A percentile compares a stretch with the other conserved stretches of the same genome.
Evolutionary conservation across 129 eudicot species (phyloP).

Genomic region (Rutidosis leptorrhynchoides): DNA sequence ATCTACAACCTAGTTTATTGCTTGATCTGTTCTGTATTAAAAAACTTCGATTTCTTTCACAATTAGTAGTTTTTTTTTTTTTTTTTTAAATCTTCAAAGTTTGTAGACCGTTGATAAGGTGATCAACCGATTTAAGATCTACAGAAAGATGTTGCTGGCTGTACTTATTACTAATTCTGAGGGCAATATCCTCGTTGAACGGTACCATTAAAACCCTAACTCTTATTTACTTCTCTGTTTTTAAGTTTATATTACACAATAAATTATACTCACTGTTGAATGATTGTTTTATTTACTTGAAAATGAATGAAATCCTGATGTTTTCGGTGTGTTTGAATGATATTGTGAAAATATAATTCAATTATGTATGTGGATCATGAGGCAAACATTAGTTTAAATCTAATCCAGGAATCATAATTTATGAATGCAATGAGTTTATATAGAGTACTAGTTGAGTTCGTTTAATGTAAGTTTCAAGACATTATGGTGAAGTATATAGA

Average conservation of each 20-base stretch:
- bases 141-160: conserved; percentile 67
- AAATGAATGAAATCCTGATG: not conserved
- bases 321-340: not conserved
- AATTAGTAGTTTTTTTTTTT: not conserved
- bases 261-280: not conserved
- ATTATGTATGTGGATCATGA: not conserved
- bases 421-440: not conserved
- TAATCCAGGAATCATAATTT: not conserved
- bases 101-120: not conserved
- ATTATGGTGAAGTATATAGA: not conserved
- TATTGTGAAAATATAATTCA: not conserved
- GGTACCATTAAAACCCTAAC: conserved; percentile 42
- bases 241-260: not conserved
- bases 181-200: conserved; percentile 98
- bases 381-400: not conserved
- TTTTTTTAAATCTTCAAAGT: no score
- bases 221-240: not conserved
- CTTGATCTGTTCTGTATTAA: not conserved
- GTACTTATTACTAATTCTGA: conserved; percentile 88
- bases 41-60: not conserved
- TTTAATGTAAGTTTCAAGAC: not conserved
- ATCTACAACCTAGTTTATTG: not conserved
- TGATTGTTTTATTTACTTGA: not conserved
- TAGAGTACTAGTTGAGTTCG: not conserved
- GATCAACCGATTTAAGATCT: not conserved